These are phyloP conservation scores for Zygosaccharomyces sapae DNA, from an alignment of 1,139 yeast genomes.

Conservation along the genomic window DNA sequence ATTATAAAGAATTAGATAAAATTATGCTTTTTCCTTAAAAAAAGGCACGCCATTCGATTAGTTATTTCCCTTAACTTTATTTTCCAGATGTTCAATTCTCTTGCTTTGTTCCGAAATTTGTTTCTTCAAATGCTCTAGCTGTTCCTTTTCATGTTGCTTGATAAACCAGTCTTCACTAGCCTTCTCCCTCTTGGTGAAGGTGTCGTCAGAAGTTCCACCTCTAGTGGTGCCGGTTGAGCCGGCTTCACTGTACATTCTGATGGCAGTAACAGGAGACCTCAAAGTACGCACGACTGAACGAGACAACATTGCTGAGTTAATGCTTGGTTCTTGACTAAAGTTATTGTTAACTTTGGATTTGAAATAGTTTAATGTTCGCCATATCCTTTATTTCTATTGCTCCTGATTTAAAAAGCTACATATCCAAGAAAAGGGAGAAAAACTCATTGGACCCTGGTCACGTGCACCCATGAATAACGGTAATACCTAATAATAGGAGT, in stretches of 20 bases:
- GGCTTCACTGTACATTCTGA: constrained; percentile 46
- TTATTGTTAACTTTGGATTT: constrained; percentile 4
- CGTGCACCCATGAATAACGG: not conserved
- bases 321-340: constrained; percentile 3
- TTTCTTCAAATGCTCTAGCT: constrained; percentile 50
- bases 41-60: not conserved
- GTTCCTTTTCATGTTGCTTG: constrained; percentile 60
- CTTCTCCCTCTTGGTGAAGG: constrained; percentile 63
- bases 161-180: constrained; percentile 66
- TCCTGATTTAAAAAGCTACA: constrained; percentile 1
- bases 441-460: constrained; percentile 6
- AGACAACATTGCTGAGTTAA: constrained; percentile 22
- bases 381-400: not conserved
- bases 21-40: not conserved
- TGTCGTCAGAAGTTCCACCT: constrained; percentile 48
- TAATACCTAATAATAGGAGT: not conserved
- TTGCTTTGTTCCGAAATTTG: constrained; percentile 51
- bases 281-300: constrained; percentile 35
- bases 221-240: constrained; percentile 50
- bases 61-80: constrained; percentile 23
- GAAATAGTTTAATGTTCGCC: not conserved
- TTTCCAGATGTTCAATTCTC: constrained; percentile 38
- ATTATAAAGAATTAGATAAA: not conserved
- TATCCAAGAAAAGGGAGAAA: not conserved
- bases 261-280: constrained; percentile 27